Evolutionary conservation across 768 basidiomycete species (phyloP).

Genomic region (Mycena rebaudengoi): DNA sequence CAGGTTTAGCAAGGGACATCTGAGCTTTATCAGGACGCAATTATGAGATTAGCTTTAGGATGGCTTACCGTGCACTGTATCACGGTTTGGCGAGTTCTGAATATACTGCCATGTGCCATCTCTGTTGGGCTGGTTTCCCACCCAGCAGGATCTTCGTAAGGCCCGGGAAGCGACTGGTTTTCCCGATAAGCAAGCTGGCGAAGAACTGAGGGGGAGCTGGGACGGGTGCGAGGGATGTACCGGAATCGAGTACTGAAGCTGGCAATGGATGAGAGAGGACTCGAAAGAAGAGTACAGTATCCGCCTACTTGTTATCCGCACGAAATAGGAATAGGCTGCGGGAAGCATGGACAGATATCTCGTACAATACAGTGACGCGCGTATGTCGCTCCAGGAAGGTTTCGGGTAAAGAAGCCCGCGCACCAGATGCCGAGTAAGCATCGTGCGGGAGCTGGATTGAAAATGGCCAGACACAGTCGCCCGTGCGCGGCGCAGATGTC

Average conservation of each 20-base stretch:
- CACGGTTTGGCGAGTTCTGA: slow-evolving; percentile 1
- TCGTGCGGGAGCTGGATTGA: slow-evolving; percentile 3
- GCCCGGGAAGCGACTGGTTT: background rate
- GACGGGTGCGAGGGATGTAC: slow-evolving; percentile 7
- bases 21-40: background rate
- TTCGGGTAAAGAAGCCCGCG: background rate
- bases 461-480: background rate
- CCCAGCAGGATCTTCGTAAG: background rate
- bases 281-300: background rate
- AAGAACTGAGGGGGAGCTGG: background rate
- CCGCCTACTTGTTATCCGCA: background rate
- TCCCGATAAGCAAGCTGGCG: background rate
- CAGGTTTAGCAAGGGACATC: slow-evolving; percentile 6
- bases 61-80: slow-evolving; percentile 1
- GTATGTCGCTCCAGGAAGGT: slow-evolving; percentile 10
- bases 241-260: slow-evolving; percentile 10
- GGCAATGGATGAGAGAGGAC: background rate
- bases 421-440: background rate
- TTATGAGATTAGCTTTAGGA: background rate
- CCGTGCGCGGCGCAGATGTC: background rate
- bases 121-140: background rate
- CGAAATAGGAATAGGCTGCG: background rate
- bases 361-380: slow-evolving; percentile 1
- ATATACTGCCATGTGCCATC: slow-evolving; percentile 5
- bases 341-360: background rate